Evolutionary conservation across 345 rosid species (phyloP), one percentile per base, ranked within the genome.

Genomic region (Euphorbia lathyris): DNA sequence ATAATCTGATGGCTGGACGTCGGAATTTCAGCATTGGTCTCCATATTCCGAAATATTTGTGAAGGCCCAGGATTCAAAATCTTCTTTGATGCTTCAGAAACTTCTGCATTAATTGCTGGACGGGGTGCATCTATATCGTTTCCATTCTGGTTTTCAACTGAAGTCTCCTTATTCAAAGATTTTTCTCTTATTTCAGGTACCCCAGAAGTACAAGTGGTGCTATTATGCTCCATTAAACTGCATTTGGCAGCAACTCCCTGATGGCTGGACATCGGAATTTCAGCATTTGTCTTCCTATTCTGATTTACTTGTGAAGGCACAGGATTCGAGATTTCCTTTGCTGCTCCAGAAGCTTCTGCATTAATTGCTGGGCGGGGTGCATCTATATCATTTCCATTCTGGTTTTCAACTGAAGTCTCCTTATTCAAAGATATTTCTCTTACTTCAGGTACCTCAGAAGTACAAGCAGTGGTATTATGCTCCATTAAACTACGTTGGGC

Each of bases 201-300:
- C n/a, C n/a, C n/a, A n/a, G n/a, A n/a, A n/a, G n/a, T n/a, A 12
- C 11, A 78, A 47, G 90, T 90, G 53, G 89, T 80, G 61, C 61
- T 58, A 58, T 89, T 80, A 58, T 83, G 64, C 32, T 86, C 88
- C 90, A 89, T 83, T 72, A 86, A 70, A 66, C 86, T 76, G 23
- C 66, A 77, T 38, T 70, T 87, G 14, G 59, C 65, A 36, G 48
- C 63, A 48, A 52, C 23, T 60, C 3, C 74, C 61, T 40, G 85
- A 69, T 65, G 61, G 23, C 57, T 43, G 58, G 72, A 56, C 53
- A 71, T 53, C 56, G 62, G 69, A 55, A 62, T 67, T 56, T 58
- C 71, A 68, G 38, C 6, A 71, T 69, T 58, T 57, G 23, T 67
- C 23, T 68, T 58, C 60, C 53, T 48, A 42, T 23, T 27, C 67